Percentiles rank a stretch among this genome's conserved stretches.
Evolutionary conservation across 371 early-diverging fungal genomes (phyloP).

Genomic region (Mortierella sp.): DNA sequence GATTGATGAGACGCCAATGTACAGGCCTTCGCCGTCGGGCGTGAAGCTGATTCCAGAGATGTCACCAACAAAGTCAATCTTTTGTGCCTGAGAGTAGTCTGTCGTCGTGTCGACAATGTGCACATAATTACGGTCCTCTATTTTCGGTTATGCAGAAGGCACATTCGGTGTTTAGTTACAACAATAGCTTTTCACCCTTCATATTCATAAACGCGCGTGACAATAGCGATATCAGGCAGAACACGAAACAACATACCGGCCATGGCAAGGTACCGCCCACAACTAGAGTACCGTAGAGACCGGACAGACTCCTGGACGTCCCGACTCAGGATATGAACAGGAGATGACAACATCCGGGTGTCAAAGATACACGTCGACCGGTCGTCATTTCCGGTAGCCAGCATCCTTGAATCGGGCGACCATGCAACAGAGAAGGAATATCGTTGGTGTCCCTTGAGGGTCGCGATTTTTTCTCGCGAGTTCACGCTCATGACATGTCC

Average conservation of each 20-base stretch:
- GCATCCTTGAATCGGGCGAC: constrained; percentile 77
- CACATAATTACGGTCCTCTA: constrained; percentile 83
- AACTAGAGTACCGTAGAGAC: constrained; percentile 77
- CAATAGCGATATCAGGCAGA: neutral
- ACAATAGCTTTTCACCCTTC: too few relatives aligned
- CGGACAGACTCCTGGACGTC: constrained; percentile 81
- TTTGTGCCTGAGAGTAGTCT: constrained; percentile 68
- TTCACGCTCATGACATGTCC: constrained; percentile 70
- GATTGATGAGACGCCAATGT: constrained; percentile 69
- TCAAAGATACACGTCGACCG: constrained; percentile 79
- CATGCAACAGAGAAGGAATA: constrained; percentile 89
- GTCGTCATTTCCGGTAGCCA: constrained; percentile 92
- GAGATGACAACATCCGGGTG: constrained; percentile 69
- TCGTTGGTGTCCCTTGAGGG: constrained; percentile 77
- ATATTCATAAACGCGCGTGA: neutral
- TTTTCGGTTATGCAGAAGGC: neutral
- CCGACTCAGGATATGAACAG: constrained; percentile 73
- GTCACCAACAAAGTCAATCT: constrained; percentile 89
- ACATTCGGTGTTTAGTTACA: neutral
- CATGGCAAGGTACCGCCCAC: constrained; percentile 78
- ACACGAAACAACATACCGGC: constrained; percentile 62
- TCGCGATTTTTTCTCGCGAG: constrained; percentile 63
- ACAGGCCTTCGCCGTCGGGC: constrained; percentile 71
- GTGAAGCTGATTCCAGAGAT: constrained; percentile 76
- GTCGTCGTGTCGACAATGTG: constrained; percentile 75